Conservation (phyloP, 2,329 filamentous ascomycete genomes). For the Aspergillus calidoustus region DNA sequence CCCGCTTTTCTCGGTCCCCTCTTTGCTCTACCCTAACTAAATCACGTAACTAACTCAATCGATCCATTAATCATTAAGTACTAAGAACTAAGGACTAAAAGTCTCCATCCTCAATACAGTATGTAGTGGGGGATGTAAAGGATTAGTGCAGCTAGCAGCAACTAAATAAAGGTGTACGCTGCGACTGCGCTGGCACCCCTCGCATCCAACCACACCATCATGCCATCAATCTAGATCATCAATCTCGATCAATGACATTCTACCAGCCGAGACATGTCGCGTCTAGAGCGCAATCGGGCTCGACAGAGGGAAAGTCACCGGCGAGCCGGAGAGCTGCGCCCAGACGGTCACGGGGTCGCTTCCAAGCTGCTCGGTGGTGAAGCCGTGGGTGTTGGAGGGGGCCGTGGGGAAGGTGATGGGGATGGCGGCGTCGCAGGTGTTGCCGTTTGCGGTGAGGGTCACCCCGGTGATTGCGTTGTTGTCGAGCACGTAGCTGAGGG, state of each 20-base stretch:
- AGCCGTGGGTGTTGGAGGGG: constrained; percentile 50
- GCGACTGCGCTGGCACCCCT: background rate
- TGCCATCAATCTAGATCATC: background rate
- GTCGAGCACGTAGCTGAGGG: constrained; percentile 52
- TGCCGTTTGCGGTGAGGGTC: constrained; percentile 54
- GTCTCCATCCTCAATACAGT: background rate
- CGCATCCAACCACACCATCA: background rate
- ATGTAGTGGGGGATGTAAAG: background rate
- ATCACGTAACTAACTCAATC: background rate
- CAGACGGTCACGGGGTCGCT: constrained; percentile 58
- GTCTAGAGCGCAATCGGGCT: constrained; percentile 40
- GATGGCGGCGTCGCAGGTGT: constrained; percentile 57
- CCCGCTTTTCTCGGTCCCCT: background rate
- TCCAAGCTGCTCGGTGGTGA: constrained; percentile 59
- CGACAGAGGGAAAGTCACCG: constrained; percentile 52
- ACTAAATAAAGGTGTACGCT: background rate
- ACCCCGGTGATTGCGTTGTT: constrained; percentile 55
- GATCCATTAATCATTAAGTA: background rate
- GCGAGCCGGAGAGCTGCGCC: constrained; percentile 51
- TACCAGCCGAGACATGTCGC: background rate
- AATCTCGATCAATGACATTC: background rate
- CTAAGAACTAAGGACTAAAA: background rate
- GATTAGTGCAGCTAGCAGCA: background rate
- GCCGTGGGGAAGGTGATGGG: constrained; percentile 59
- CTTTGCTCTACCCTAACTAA: background rate